Evolutionary conservation across 2,329 filamentous ascomycete genomes (phyloP).

Genomic region (Colletotrichum sp.): DNA sequence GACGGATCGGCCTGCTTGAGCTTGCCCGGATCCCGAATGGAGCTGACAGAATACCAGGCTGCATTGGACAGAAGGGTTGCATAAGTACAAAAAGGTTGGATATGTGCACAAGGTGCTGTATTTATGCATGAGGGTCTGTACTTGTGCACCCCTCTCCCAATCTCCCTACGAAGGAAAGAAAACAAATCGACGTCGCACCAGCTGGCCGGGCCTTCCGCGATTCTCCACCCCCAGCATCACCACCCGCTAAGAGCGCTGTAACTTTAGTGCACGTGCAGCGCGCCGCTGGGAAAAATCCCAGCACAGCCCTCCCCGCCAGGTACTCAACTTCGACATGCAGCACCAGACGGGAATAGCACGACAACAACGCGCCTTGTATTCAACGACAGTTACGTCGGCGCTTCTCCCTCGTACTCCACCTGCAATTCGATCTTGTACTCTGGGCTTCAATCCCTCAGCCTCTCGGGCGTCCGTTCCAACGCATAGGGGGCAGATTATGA

Average conservation of each 20-base stretch:
- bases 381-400: neutral
- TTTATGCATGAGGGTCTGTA: too few relatives aligned
- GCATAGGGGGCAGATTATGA: neutral
- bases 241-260: neutral
- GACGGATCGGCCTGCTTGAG: neutral
- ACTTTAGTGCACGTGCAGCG: neutral
- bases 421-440: neutral
- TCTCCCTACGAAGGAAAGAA: neutral
- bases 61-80: neutral
- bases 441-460: neutral
- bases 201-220: neutral
- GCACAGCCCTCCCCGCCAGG: too few relatives aligned
- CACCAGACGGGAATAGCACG: neutral
- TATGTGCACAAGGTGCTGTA: neutral
- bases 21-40: neutral
- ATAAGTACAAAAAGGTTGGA: neutral
- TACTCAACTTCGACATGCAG: too few relatives aligned
- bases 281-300: neutral
- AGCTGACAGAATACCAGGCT: neutral
- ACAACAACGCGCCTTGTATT: neutral
- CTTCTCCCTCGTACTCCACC: neutral
- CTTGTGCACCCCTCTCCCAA: neutral
- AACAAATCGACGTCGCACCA: neutral
- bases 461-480: neutral
- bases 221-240: too few relatives aligned